Conservation (phyloP, 2,329 filamentous ascomycete genomes). For the Cladosporium halotolerans region DNA sequence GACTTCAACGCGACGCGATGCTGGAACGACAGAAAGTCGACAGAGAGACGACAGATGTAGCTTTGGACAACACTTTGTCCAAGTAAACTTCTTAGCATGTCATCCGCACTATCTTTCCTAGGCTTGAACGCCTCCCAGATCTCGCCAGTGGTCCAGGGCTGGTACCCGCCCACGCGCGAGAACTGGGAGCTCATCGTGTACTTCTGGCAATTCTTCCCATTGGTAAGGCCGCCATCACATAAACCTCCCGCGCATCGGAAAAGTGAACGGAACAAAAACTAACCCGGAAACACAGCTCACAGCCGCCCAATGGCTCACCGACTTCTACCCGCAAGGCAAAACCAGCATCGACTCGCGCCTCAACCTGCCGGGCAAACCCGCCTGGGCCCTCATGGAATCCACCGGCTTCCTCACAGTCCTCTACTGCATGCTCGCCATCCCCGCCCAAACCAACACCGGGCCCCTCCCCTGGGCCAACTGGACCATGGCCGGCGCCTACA, state of each 20-base stretch:
- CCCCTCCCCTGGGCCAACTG: slow-evolving; percentile 69
- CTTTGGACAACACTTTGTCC: no score
- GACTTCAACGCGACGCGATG: no score
- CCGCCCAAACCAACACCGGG: slow-evolving; percentile 50
- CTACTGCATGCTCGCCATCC: slow-evolving; percentile 70
- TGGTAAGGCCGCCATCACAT: slow-evolving; percentile 31
- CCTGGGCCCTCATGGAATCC: slow-evolving; percentile 84
- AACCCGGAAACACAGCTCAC: slow-evolving; percentile 53
- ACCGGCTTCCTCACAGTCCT: slow-evolving; percentile 70
- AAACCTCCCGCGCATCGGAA: neutral
- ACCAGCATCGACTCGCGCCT: slow-evolving; percentile 67
- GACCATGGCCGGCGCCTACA: slow-evolving; percentile 63
- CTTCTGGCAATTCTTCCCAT: slow-evolving; percentile 45
- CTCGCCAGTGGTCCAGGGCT: slow-evolving; percentile 40
- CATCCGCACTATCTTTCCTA: no score
- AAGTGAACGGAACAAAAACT: neutral
- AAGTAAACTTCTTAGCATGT: no score
- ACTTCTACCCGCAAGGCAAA: slow-evolving; percentile 89
- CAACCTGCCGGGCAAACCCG: slow-evolving; percentile 83
- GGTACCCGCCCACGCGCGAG: slow-evolving; percentile 45
- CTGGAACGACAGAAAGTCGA: no score
- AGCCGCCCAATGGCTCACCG: slow-evolving; percentile 65
- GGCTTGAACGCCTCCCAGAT: neutral
- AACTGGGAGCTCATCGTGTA: slow-evolving; percentile 43
- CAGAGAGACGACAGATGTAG: no score